These are phyloP conservation scores for Boletus insuetus DNA, from an alignment of 768 basidiomycete species.

Conservation along the genomic window DNA sequence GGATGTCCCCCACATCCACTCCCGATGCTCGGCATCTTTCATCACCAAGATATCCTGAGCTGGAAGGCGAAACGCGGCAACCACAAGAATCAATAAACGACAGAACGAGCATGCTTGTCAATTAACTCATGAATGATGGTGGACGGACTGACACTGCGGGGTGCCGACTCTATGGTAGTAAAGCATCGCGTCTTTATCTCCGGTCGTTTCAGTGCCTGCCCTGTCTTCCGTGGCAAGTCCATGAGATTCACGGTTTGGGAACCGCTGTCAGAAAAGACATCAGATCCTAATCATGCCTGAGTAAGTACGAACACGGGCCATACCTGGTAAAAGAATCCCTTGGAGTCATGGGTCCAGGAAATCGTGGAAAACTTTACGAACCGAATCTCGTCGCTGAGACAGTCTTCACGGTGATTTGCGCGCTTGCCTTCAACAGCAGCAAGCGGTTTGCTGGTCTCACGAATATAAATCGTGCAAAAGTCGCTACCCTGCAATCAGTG, in stretches of 20 bases:
- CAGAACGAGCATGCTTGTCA: slow-evolving; percentile 2
- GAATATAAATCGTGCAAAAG: slow-evolving; percentile 65
- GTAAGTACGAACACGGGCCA: not conserved
- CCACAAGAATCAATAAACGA: not conserved
- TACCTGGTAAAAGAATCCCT: slow-evolving; percentile 83
- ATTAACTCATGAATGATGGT: not conserved
- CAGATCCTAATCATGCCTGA: not conserved
- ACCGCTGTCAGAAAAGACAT: slow-evolving; percentile 40
- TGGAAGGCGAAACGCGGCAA: slow-evolving; percentile 24
- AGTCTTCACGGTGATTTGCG: slow-evolving; percentile 45
- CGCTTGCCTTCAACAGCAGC: slow-evolving; percentile 36
- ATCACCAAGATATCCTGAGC: slow-evolving; percentile 69
- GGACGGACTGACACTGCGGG: slow-evolving; percentile 50
- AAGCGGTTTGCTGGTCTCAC: slow-evolving; percentile 60
- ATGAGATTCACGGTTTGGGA: slow-evolving; percentile 49
- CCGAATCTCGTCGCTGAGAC: slow-evolving; percentile 64
- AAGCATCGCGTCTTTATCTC: slow-evolving; percentile 68
- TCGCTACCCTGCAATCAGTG: slow-evolving; percentile 59
- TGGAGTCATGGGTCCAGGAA: slow-evolving; percentile 73
- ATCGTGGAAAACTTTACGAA: slow-evolving; percentile 76
- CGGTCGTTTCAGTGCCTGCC: slow-evolving; percentile 55
- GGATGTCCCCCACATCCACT: slow-evolving; percentile 59
- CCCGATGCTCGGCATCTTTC: slow-evolving; percentile 60
- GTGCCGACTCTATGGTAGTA: slow-evolving; percentile 78
- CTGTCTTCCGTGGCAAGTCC: slow-evolving; percentile 46